Evolutionary conservation across 2,329 filamentous ascomycete species (phyloP).

Genomic region (Colletotrichum musicola): DNA sequence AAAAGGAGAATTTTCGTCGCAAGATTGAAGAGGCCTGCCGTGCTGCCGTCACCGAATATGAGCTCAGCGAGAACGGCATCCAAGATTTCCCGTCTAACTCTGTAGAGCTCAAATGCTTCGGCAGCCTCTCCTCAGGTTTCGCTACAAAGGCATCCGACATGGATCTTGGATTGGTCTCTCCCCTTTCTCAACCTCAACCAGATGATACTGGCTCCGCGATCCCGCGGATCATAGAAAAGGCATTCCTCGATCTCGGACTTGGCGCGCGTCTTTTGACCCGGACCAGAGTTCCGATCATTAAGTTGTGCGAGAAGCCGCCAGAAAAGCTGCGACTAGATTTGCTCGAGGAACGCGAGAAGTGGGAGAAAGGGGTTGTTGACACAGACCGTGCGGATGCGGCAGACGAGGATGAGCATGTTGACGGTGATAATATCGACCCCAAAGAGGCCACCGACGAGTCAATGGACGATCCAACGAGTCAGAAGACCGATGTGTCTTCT

Average conservation of each 20-base stretch:
- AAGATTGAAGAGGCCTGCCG: slow-evolving; percentile 75
- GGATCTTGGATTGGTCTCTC: slow-evolving; percentile 84
- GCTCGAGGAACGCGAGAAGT: slow-evolving; percentile 74
- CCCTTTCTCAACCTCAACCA: slow-evolving; percentile 66
- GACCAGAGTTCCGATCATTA: slow-evolving; percentile 88
- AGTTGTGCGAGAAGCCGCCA: slow-evolving; percentile 81
- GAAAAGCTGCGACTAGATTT: slow-evolving; percentile 71
- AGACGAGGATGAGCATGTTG: slow-evolving; percentile 43
- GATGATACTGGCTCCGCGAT: slow-evolving; percentile 71
- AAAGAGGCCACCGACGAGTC: slow-evolving; percentile 17
- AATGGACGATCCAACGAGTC: slow-evolving; percentile 11
- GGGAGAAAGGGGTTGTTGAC: slow-evolving; percentile 70
- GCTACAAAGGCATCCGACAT: slow-evolving; percentile 91
- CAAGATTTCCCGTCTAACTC: slow-evolving; percentile 64
- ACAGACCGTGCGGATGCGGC: slow-evolving; percentile 53
- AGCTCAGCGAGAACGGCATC: slow-evolving; percentile 55
- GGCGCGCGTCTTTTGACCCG: slow-evolving; percentile 82
- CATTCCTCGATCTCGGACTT: slow-evolving; percentile 77
- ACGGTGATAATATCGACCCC: slow-evolving; percentile 1
- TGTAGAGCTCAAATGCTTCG: slow-evolving; percentile 82
- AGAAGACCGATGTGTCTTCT: neutral
- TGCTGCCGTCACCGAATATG: slow-evolving; percentile 66
- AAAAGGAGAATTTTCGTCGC: slow-evolving; percentile 79
- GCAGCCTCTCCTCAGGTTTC: slow-evolving; percentile 86
- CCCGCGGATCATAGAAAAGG: slow-evolving; percentile 81